Conservation (phyloP, 179 eudicot genomes). For the Heliamphora pulchella region DNA sequence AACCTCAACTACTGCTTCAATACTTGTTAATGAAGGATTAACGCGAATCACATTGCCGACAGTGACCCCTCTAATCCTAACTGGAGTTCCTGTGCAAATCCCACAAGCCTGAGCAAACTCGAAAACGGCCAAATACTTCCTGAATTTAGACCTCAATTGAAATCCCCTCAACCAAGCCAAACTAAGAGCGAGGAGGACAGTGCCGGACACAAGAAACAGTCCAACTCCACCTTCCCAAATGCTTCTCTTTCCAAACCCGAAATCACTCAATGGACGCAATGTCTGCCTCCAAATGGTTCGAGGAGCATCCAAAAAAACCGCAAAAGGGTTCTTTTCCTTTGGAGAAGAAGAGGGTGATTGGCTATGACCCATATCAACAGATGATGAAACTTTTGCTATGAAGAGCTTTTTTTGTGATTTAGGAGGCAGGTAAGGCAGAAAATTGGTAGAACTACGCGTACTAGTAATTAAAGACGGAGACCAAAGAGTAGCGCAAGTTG, state of each 20-base stretch:
- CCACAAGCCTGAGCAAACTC: slow-evolving; percentile 87
- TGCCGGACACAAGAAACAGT: slow-evolving; percentile 67
- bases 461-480: slow-evolving; percentile 22
- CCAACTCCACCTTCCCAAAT: slow-evolving; percentile 97
- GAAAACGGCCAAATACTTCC: slow-evolving; percentile 63
- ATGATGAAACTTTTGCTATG: slow-evolving; percentile 30
- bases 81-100: slow-evolving; percentile 71
- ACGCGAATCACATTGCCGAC: slow-evolving; percentile 80
- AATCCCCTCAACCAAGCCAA: slow-evolving; percentile 84
- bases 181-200: slow-evolving; percentile 62
- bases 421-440: slow-evolving; percentile 30
- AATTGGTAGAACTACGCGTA: slow-evolving; percentile 15
- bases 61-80: slow-evolving; percentile 81
- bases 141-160: slow-evolving; percentile 60
- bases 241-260: slow-evolving; percentile 79
- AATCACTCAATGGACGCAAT: slow-evolving; percentile 60
- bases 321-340: slow-evolving; percentile 36
- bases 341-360: slow-evolving; percentile 36
- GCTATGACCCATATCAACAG: slow-evolving; percentile 31
- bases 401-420: slow-evolving; percentile 28
- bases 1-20: slow-evolving; percentile 89
- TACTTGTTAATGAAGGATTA: slow-evolving; percentile 59
- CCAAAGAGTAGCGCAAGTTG: slow-evolving; percentile 30
- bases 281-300: slow-evolving; percentile 63
- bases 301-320: slow-evolving; percentile 52